These are phyloP conservation scores for Dictyostelium purpureum DNA, from an alignment of 78 protist species.

Conservation along the genomic window DNA sequence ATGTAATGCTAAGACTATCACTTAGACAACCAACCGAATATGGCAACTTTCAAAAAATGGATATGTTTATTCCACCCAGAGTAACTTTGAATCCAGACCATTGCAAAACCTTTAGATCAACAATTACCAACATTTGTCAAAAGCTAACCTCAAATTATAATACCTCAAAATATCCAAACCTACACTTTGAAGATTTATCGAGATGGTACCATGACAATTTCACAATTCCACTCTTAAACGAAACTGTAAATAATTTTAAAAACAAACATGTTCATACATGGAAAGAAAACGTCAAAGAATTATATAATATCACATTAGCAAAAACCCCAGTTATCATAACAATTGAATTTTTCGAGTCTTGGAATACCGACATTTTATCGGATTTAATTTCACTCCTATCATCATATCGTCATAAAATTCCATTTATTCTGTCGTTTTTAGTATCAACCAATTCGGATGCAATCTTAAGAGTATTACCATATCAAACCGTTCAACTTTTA, in stretches of 20 bases:
- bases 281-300: neutral
- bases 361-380: slow-evolving; percentile 3
- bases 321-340: slow-evolving; percentile 20
- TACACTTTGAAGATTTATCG: neutral
- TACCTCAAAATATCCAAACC: neutral
- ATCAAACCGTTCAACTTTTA: neutral
- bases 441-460: slow-evolving; percentile 33
- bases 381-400: slow-evolving; percentile 16
- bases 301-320: neutral
- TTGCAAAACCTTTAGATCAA: neutral
- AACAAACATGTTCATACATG: neutral
- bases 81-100: neutral
- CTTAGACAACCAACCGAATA: neutral
- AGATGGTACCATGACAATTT: neutral
- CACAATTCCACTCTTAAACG: neutral
- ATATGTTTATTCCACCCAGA: no score
- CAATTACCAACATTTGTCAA: slow-evolving; percentile 1
- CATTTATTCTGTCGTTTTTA: slow-evolving; percentile 36
- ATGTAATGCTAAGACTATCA: neutral
- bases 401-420: slow-evolving; percentile 11
- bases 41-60: no score
- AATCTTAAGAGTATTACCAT: neutral
- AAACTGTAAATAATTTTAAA: neutral
- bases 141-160: neutral
- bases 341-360: slow-evolving; percentile 25